Base-by-base conservation (phyloP, 164 flowering plant species). In the Tetrastigma voinierianum region DNA sequence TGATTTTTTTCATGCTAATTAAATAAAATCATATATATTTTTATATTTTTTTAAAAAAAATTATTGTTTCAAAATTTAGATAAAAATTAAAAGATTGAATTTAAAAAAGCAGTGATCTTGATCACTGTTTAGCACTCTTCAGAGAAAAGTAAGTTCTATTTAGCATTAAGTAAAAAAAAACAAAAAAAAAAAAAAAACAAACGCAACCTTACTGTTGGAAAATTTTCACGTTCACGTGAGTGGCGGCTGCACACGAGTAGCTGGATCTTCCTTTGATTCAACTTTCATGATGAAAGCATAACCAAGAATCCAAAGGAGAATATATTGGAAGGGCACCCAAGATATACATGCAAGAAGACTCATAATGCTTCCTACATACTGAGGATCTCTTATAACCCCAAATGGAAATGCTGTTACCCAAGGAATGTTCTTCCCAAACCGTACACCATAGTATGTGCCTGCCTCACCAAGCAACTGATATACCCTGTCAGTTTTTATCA, bases 381-480 rank as follows among this genome's bases (percentile, higher is more conserved):
- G 98, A 61, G 98, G 97, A 81, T 94, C 98, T 55, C 67, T 84
- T 43, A 94, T 85, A 71, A 72, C 81, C 46, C 98, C 98, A 54
- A 94, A 94, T 14, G 97, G 98, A 64, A 94, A 91, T 57, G 83
- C 85, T 23, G 96, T 87, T 10, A 91, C 96, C 97, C 98, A 94
- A 11, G 97, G 96, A 66, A 91, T 81, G 61, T 74, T 77, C 81
- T 86, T 90, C 18, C 97, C 97, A 51, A 91, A 94, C 25, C 97
- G 90, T 20, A 91, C 91, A 48, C 98, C 96, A 69, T 94, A 90
- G 73, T 94, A 91, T 12, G 92, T 89, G 46, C 98, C 98, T 2
- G 89, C 32, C 78, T 94, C 98, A 72, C 98, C 96, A 66, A 94
- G 87, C 75, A 94, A 76, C 72, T 90, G 95, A 70, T 87, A 94